phyloP scores from a whole-genome alignment of 495 filamentous ascomycete species.

The Neurospora intermedia region DNA sequence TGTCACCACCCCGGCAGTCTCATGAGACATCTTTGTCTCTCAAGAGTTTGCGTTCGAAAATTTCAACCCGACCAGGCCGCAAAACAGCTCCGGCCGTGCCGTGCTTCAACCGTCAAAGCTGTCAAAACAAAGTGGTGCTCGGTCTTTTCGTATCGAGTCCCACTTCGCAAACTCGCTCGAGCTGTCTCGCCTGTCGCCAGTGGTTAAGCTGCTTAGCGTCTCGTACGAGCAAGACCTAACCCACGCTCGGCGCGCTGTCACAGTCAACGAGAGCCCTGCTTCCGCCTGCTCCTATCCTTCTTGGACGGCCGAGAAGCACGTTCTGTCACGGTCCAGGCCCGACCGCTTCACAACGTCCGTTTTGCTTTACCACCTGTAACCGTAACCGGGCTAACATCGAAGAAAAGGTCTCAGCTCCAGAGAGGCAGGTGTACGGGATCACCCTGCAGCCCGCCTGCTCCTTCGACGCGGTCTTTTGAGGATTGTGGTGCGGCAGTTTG shows the following conservation, averaged over 20 bases:
- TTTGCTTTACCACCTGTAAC: background rate
- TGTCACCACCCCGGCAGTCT: background rate
- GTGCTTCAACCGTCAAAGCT: background rate
- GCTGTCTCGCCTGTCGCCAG: background rate
- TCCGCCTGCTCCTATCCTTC: background rate
- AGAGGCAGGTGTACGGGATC: background rate
- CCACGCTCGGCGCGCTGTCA: conserved; percentile 10
- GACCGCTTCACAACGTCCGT: background rate
- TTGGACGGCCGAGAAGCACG: background rate
- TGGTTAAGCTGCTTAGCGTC: conserved; percentile 1
- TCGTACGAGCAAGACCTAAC: conserved; percentile 11
- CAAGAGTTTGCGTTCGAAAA: background rate
- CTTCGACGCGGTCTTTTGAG: background rate
- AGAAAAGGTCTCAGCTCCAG: background rate
- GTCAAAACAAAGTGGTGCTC: background rate
- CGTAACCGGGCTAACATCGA: background rate
- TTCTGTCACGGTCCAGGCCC: background rate
- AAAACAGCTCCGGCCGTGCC: conserved; percentile 2
- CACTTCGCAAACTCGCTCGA: conserved; percentile 3
- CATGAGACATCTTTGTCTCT: background rate
- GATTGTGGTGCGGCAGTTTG: background rate
- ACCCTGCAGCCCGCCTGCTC: background rate
- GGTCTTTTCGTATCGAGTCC: background rate
- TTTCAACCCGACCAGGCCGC: background rate
- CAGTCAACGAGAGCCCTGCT: conserved; percentile 10